Evolutionary conservation across 2,329 filamentous ascomycete species (phyloP).

Genomic region (Chaetoscypha palmicola): DNA sequence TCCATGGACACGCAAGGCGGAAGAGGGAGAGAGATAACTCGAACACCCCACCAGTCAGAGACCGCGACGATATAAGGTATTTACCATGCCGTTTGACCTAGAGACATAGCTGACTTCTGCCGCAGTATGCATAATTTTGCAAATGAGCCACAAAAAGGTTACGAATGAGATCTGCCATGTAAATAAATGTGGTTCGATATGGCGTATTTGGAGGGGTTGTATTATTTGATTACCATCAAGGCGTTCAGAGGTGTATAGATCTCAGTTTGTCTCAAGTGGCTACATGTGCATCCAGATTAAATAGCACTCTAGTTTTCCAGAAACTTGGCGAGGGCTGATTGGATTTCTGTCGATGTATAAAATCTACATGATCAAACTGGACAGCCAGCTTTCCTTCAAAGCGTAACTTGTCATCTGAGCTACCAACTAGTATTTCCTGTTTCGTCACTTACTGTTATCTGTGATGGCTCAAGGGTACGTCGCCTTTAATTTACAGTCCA

Average conservation of each 20-base stretch:
- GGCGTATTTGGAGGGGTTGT: slow-evolving; percentile 7
- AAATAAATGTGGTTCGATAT: slow-evolving; percentile 2
- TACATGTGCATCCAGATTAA: not conserved
- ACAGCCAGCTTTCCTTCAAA: no score
- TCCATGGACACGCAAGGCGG: slow-evolving; percentile 19
- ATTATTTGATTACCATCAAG: slow-evolving; percentile 1
- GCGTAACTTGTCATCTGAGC: no score
- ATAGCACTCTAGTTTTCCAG: not conserved
- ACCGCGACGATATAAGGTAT: slow-evolving; percentile 32
- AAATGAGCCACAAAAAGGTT: slow-evolving; percentile 24
- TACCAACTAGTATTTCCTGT: no score
- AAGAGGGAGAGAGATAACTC: slow-evolving; percentile 27
- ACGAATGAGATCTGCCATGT: slow-evolving; percentile 17
- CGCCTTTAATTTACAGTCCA: no score
- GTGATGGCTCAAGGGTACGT: no score
- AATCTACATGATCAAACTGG: no score
- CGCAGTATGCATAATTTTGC: slow-evolving; percentile 28
- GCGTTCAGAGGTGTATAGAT: not conserved
- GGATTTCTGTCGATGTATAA: no score
- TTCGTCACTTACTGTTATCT: no score
- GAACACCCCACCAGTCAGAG: slow-evolving; percentile 27
- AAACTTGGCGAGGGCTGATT: no score
- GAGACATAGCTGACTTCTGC: slow-evolving; percentile 6
- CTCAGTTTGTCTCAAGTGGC: not conserved
- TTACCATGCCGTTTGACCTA: not conserved